Evolutionary conservation across 106 monocot species (phyloP), one percentile per base, ranked within the genome.

Genomic region (Dioscorea zingiberensis): DNA sequence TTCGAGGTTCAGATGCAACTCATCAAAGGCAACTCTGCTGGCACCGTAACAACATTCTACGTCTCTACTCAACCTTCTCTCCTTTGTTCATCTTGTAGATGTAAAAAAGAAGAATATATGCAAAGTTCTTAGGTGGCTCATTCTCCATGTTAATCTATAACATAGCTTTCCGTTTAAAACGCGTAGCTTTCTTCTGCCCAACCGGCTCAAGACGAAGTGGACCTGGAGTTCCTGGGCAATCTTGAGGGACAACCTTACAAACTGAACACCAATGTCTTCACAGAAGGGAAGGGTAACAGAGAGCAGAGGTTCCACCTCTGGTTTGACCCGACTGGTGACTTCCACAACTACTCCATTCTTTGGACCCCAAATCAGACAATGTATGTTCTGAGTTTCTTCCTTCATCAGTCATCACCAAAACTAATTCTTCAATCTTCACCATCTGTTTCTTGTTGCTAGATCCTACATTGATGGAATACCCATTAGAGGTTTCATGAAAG

Each of bases 391-490:
- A 21, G 12, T 9, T 21, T 25, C 13, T 6, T 58, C 23, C 13
- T 6, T 58, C 23, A 12, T 58, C 24, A 13, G 51, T 51, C 51
- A 51, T 18, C 51, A 51, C 15, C 15, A 51, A 15, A 4, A 16
- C 51, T 18, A 51, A 16, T 18, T 13, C 51, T 18, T 51, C 3
- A 16, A 49, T 49, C 30, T 7, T 49, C 49, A 51, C 4, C 15
- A 18, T 1, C 19, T 16, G 15, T 51, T 22, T 2, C 58, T 16
- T 15, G 23, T 26, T 3, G 23, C 5, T 71, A 93, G 88, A 26
- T 88, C 83, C 32, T 93, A 72, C 27, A 82, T 85, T 69, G 88
- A 93, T 74, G 27, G 64, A 57, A 4, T 93, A 84, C 63, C 87
- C 80, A 23, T 59, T 80, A 7, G 65, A 84, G 38, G 38, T 38